Evolutionary conservation across 2,329 filamentous ascomycete genomes (phyloP).

Genomic region (Pezicula neosporulosa): DNA sequence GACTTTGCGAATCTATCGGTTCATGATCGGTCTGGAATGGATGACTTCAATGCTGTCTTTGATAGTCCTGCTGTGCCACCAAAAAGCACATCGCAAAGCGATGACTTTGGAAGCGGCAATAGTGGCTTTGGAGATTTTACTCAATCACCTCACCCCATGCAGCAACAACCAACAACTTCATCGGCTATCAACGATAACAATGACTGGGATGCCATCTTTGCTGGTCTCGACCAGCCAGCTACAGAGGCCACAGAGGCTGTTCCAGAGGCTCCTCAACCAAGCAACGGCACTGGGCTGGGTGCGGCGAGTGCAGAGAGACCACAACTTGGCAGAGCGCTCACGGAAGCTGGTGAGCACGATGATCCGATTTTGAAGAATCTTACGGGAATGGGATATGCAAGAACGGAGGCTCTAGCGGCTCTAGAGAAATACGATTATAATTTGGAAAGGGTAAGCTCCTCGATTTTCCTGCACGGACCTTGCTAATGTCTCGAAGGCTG

Average conservation of each 20-base stretch:
- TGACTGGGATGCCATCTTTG: constrained; percentile 96
- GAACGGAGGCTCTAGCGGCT: constrained; percentile 70
- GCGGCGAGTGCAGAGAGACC: constrained; percentile 28
- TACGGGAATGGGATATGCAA: constrained; percentile 83
- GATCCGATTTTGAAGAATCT: constrained; percentile 88
- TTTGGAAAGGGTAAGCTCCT: constrained; percentile 74
- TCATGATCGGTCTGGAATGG: constrained; percentile 57
- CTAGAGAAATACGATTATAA: constrained; percentile 97
- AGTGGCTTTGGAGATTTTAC: constrained; percentile 41
- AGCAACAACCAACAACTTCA: constrained; percentile 25
- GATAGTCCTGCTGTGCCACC: constrained; percentile 50
- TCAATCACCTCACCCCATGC: constrained; percentile 43
- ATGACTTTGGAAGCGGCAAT: constrained; percentile 18
- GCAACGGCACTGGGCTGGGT: constrained; percentile 12
- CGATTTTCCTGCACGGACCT: constrained; percentile 1
- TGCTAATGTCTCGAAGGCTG: constrained; percentile 22
- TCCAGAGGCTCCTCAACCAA: constrained; percentile 10
- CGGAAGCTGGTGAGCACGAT: constrained; percentile 75
- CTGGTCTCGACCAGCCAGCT: constrained; percentile 62
- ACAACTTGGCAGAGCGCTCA: constrained; percentile 63
- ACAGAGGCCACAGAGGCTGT: constrained; percentile 15
- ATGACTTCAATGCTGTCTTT: constrained; percentile 80
- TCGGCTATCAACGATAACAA: constrained; percentile 49
- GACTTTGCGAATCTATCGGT: constrained; percentile 72
- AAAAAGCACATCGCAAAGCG: constrained; percentile 24